Evolutionary conservation across 2,329 filamentous ascomycete genomes (phyloP).

Genomic region (Botrytis porri): DNA sequence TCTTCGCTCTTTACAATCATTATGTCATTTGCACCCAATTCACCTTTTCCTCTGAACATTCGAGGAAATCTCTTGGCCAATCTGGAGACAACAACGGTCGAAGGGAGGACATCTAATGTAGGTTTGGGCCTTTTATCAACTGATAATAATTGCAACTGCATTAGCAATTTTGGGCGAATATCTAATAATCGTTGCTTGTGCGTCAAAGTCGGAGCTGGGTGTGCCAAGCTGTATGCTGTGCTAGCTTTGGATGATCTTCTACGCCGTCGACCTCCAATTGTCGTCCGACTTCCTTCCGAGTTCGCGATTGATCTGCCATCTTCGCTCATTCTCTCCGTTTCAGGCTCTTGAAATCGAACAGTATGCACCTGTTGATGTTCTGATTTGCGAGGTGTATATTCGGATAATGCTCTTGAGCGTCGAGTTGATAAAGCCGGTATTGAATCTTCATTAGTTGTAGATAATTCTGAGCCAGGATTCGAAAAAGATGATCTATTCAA

Average conservation of each 20-base stretch:
- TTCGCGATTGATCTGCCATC: constrained; percentile 36
- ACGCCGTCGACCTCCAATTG: constrained; percentile 37
- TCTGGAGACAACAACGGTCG: constrained; percentile 59
- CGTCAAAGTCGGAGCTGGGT: constrained; percentile 59
- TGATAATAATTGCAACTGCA: constrained; percentile 69
- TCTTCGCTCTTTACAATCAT: constrained; percentile 69
- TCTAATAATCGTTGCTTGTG: constrained; percentile 58
- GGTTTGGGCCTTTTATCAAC: constrained; percentile 61
- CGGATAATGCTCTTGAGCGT: constrained; percentile 33
- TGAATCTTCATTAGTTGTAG: constrained; percentile 30
- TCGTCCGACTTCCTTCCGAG: constrained; percentile 34
- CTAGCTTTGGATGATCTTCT: constrained; percentile 52
- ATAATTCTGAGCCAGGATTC: constrained; percentile 29
- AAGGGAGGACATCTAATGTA: constrained; percentile 70
- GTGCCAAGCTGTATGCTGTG: constrained; percentile 65
- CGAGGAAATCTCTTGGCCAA: constrained; percentile 60
- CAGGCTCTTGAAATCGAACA: constrained; percentile 35
- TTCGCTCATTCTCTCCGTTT: constrained; percentile 36
- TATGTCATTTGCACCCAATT: constrained; percentile 66
- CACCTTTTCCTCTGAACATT: constrained; percentile 60
- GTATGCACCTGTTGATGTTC: constrained; percentile 24
- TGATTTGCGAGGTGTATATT: constrained; percentile 25
- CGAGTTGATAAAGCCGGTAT: constrained; percentile 21
- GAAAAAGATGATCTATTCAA: constrained; percentile 37
- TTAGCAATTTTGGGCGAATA: constrained; percentile 63